Conservation (phyloP, 805 yeast species). For the Metschnikowia lachancei region DNA sequence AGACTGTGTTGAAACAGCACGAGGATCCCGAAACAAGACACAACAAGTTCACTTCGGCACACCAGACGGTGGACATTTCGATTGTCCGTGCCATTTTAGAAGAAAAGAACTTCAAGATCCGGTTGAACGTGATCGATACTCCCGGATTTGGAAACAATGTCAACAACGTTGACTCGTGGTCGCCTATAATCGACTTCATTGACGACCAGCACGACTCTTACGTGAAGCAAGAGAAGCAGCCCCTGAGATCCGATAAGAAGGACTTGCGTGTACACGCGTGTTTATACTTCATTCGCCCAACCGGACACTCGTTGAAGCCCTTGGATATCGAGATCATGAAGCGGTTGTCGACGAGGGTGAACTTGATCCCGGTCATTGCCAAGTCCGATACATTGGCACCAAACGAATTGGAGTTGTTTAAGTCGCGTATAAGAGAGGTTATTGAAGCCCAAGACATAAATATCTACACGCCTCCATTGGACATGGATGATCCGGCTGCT, state of each 20-base stretch:
- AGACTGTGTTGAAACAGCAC: constrained; percentile 62
- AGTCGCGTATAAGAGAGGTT: constrained; percentile 73
- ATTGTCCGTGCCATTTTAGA: constrained; percentile 76
- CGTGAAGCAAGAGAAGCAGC: constrained; percentile 94
- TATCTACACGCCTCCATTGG: constrained; percentile 82
- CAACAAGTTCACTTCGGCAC: constrained; percentile 52
- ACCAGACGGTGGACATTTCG: constrained; percentile 74
- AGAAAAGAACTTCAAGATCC: constrained; percentile 76
- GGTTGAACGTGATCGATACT: constrained; percentile 82
- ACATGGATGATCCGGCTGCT: constrained; percentile 68
- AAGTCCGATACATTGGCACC: constrained; percentile 83
- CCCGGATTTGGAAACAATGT: constrained; percentile 94
- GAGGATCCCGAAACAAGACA: constrained; percentile 53
- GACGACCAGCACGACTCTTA: constrained; percentile 87
- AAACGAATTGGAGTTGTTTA: constrained; percentile 64
- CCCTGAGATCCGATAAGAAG: constrained; percentile 59
- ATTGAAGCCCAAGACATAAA: constrained; percentile 82
- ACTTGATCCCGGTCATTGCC: constrained; percentile 85
- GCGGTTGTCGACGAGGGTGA: constrained; percentile 73
- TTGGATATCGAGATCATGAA: constrained; percentile 88
- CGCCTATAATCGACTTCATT: constrained; percentile 79
- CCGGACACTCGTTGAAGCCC: constrained; percentile 84
- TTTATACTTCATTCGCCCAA: constrained; percentile 85
- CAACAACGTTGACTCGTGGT: constrained; percentile 83
- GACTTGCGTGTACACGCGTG: constrained; percentile 91